Conservation (phyloP, 768 basidiomycete species). For the Astraeus odoratus region DNA sequence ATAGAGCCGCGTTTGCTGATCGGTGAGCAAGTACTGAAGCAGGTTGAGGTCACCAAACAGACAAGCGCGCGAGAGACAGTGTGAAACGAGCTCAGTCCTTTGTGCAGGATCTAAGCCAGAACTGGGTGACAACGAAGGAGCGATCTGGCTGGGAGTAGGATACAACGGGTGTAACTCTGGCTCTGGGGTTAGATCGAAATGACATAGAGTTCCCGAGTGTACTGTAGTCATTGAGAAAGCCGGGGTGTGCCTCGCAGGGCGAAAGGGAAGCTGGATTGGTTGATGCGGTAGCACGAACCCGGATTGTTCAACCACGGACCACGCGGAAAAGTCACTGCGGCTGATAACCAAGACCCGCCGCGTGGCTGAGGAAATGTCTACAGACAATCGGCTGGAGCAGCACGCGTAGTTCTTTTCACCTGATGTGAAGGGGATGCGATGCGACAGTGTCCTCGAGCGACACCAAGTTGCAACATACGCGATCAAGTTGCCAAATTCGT, state of each 20-base stretch:
- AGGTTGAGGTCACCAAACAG: constrained; percentile 70
- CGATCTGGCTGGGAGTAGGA: constrained; percentile 58
- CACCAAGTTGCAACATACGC: no score
- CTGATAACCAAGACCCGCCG: no score
- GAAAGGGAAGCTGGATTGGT: neutral
- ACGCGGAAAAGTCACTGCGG: no score
- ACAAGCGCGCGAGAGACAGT: constrained; percentile 70
- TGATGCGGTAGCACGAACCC: neutral
- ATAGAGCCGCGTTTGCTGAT: constrained; percentile 56
- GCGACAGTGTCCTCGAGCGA: no score
- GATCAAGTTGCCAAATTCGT: no score
- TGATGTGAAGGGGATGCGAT: no score
- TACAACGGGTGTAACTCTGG: constrained; percentile 79
- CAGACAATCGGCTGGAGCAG: no score
- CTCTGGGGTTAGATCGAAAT: constrained; percentile 58
- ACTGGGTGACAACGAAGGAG: constrained; percentile 55
- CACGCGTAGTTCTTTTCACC: no score
- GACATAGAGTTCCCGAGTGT: constrained; percentile 24
- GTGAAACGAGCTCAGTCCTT: constrained; percentile 62
- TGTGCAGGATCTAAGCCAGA: constrained; percentile 64
- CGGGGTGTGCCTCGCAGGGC: constrained; percentile 1
- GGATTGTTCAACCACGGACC: no score
- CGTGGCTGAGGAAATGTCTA: no score
- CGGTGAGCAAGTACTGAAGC: constrained; percentile 64
- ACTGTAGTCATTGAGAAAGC: constrained; percentile 15